phyloP scores from a whole-genome alignment of 2,329 filamentous ascomycete genomes.

The Neopestalotiopsis sp. region DNA sequence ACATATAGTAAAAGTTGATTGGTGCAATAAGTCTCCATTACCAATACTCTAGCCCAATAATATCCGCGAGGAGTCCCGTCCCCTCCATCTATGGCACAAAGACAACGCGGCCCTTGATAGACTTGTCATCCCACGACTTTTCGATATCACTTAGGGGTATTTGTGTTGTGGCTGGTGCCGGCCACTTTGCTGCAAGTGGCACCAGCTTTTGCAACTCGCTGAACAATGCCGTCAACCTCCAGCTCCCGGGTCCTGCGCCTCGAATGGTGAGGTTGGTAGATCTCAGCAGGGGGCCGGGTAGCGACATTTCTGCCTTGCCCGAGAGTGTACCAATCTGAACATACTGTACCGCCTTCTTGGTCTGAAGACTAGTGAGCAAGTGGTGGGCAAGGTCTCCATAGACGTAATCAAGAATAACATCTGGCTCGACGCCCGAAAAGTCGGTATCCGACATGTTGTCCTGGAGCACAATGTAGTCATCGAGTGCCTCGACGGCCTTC shows the following conservation, averaged over 20 bases:
- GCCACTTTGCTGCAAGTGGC: conserved; percentile 36
- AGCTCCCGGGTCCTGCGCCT: conserved; percentile 51
- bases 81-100: conserved; percentile 26
- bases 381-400: conserved; percentile 52
- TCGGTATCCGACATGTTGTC: conserved; percentile 47
- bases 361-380: conserved; percentile 45
- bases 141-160: conserved; percentile 39
- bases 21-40: too few relatives aligned
- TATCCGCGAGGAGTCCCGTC: too few relatives aligned
- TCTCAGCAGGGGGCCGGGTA: conserved; percentile 50
- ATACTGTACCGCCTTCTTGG: conserved; percentile 52
- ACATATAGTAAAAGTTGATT: too few relatives aligned
- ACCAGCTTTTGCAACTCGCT: conserved; percentile 35
- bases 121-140: conserved; percentile 34
- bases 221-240: conserved; percentile 38
- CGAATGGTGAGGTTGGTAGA: conserved; percentile 53
- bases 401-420: conserved; percentile 63
- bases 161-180: conserved; percentile 26
- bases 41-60: too few relatives aligned
- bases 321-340: conserved; percentile 56
- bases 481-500: conserved; percentile 45
- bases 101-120: conserved; percentile 31
- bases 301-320: conserved; percentile 37
- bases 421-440: conserved; percentile 50
- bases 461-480: conserved; percentile 49